Percentiles rank a stretch among this genome's conserved stretches.
These are phyloP conservation scores for Selaginella moellendorffii DNA, from an alignment of 75 land plant species.

Conservation along the genomic window DNA sequence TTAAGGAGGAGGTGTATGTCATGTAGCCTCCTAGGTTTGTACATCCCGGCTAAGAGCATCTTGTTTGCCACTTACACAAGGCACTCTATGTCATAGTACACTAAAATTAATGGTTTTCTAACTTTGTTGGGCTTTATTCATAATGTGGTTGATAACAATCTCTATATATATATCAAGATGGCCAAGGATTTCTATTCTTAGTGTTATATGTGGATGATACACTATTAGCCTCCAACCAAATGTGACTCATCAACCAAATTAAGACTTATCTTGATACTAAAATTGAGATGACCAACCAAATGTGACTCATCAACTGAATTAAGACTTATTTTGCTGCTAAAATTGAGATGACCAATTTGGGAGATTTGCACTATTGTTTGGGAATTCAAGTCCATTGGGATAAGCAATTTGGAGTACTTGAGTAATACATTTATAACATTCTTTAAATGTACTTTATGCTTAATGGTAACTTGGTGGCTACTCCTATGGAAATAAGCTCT, in stretches of 20 bases:
- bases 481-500: too few species aligned
- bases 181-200: slow-evolving; percentile 3
- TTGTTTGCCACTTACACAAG: not conserved
- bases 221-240: not conserved
- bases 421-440: too few species aligned
- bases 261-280: slow-evolving; percentile 1
- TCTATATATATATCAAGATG: not conserved
- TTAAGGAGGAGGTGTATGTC: slow-evolving; percentile 1
- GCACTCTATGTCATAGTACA: not conserved
- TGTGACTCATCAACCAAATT: not conserved
- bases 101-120: not conserved
- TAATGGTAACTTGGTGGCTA: too few species aligned
- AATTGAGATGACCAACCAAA: slow-evolving; percentile 5
- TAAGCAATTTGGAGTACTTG: too few species aligned
- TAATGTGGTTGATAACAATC: not conserved
- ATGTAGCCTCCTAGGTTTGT: not conserved
- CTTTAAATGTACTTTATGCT: too few species aligned
- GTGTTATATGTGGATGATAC: slow-evolving; percentile 8
- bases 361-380: too few species aligned
- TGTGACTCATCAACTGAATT: not conserved
- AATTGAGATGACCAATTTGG: slow-evolving; percentile 9
- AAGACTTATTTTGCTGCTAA: slow-evolving; percentile 3
- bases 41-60: not conserved
- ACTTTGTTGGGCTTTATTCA: not conserved
- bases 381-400: too few species aligned